A percentile compares a stretch with the other conserved stretches of the same genome.
Conservation (phyloP, 2,329 filamentous ascomycete species). For the Chaetomiaceae sp. region DNA sequence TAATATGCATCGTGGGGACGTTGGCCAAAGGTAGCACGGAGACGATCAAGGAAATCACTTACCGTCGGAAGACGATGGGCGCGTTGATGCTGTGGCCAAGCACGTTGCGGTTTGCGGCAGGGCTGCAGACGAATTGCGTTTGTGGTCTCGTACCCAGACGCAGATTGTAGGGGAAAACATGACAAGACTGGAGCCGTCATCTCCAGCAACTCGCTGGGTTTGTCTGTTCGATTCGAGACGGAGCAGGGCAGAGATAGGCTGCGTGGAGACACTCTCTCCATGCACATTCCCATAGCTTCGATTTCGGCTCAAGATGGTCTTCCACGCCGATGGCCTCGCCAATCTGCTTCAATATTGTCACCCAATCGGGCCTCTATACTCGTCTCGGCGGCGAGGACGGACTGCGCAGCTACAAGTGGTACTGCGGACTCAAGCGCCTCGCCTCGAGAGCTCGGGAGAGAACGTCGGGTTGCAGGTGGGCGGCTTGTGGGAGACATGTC, state of each 20-base stretch:
- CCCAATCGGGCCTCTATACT: conserved; percentile 17
- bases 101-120: conserved; percentile 16
- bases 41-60: conserved; percentile 13
- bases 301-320: conserved; percentile 4
- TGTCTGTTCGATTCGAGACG: not conserved
- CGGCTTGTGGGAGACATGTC: conserved; percentile 9
- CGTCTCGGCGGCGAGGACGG: conserved; percentile 14
- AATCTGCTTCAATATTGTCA: conserved; percentile 8
- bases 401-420: not conserved
- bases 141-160: not conserved
- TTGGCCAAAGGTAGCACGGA: conserved; percentile 10
- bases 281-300: no score
- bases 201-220: not conserved
- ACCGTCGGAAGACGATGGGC: conserved; percentile 18
- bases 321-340: conserved; percentile 1
- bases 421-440: not conserved
- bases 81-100: conserved; percentile 14
- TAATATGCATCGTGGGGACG: conserved; percentile 14
- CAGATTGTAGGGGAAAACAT: not conserved
- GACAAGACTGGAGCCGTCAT: not conserved
- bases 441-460: conserved; percentile 8
- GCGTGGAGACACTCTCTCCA: no score
- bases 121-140: conserved; percentile 16
- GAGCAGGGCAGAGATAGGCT: not conserved
- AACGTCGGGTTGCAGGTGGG: conserved; percentile 6